A percentile compares a stretch with the other conserved stretches of the same genome.
Conservation (phyloP, 306 rosid species). For the Hippophae gyantsensis region DNA sequence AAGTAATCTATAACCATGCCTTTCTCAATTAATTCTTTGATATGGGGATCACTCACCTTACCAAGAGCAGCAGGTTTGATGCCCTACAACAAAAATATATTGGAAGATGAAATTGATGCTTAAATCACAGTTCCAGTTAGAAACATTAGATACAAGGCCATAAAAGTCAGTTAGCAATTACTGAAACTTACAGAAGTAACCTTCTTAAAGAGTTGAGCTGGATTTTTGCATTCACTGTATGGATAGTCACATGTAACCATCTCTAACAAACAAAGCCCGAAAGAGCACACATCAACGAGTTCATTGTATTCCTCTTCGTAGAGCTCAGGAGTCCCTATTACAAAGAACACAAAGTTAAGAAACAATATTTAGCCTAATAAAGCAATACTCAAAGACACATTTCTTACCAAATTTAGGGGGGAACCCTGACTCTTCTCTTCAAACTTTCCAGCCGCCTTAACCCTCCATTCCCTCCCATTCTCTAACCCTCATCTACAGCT, state of each 20-base stretch:
- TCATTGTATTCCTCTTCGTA: constrained; percentile 91
- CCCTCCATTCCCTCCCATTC: too few species aligned
- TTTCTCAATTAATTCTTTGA: constrained; percentile 64
- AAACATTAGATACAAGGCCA: too few species aligned
- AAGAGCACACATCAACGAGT: constrained; percentile 79
- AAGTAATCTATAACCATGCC: constrained; percentile 70
- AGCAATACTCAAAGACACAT: constrained; percentile 22
- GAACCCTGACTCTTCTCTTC: too few species aligned
- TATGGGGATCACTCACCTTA: constrained; percentile 56
- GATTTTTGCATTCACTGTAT: constrained; percentile 74
- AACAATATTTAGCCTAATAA: too few species aligned
- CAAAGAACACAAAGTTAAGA: constrained; percentile 19
- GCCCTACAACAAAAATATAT: constrained; percentile 46
- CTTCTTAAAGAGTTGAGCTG: too few species aligned
- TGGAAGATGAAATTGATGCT: constrained; percentile 10
- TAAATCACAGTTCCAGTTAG: constrained; percentile 2
- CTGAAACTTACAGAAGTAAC: too few species aligned
- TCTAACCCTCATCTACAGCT: too few species aligned
- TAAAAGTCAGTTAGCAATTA: too few species aligned
- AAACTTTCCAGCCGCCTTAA: too few species aligned
- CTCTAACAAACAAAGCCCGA: constrained; percentile 91
- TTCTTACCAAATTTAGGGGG: constrained; percentile 3
- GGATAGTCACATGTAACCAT: constrained; percentile 96
- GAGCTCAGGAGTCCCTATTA: constrained; percentile 84
- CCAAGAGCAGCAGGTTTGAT: constrained; percentile 77